A percentile compares a stretch with the other conserved stretches of the same genome.
Evolutionary conservation across 768 basidiomycete species (phyloP).

Genomic region (Lactarius evosmus): DNA sequence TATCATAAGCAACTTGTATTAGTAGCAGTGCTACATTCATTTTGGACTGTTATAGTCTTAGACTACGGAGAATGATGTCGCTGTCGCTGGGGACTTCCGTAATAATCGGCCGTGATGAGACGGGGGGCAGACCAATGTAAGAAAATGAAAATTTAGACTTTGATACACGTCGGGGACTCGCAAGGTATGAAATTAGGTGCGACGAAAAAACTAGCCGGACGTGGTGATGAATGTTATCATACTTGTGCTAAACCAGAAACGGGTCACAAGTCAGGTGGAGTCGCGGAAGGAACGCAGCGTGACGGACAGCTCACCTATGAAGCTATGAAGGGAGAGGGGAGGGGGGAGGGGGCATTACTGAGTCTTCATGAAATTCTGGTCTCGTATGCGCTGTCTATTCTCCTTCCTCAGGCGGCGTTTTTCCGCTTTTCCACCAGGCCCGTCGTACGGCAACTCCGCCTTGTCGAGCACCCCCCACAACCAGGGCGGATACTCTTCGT

Average conservation of each 20-base stretch:
- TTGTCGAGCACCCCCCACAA: slow-evolving; percentile 71
- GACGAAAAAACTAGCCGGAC: not conserved
- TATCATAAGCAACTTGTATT: not conserved
- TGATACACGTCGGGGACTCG: not conserved
- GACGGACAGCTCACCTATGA: slow-evolving; percentile 9
- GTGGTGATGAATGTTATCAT: slow-evolving; percentile 2
- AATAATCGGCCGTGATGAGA: not conserved
- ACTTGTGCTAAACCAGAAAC: not conserved
- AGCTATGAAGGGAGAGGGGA: not conserved
- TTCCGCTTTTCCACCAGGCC: slow-evolving; percentile 66
- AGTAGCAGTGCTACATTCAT: not conserved
- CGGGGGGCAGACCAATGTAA: not conserved
- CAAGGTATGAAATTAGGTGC: not conserved
- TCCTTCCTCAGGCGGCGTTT: slow-evolving; percentile 50
- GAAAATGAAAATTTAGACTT: not conserved
- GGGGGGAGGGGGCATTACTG: slow-evolving; percentile 41
- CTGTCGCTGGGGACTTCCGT: not conserved
- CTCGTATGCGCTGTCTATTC: slow-evolving; percentile 70
- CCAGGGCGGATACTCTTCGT: slow-evolving; percentile 88
- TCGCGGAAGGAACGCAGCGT: not conserved
- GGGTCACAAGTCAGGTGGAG: not conserved
- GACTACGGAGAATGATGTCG: not conserved
- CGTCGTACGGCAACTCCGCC: slow-evolving; percentile 61
- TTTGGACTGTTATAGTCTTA: not conserved
- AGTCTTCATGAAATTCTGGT: slow-evolving; percentile 82